phyloP scores from a whole-genome alignment of 306 rosid species.

The Cucurbita moschata region DNA sequence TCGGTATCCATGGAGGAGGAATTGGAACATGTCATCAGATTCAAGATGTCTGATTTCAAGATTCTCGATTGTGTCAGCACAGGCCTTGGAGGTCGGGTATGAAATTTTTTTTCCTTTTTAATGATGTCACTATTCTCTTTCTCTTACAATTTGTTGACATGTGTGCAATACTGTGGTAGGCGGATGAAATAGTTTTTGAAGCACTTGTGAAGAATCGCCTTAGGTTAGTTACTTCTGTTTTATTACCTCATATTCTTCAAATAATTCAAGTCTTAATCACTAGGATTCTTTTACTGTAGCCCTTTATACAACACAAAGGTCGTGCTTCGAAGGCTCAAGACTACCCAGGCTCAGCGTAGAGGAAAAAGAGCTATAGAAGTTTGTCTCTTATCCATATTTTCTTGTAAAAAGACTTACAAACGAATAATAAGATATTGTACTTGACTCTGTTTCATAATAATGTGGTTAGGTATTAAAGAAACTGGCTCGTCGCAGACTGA shows the following conservation, averaged over 20 bases:
- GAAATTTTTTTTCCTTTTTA: constrained; percentile 14
- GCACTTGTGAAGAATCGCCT: constrained; percentile 48
- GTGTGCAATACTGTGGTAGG: constrained; percentile 35
- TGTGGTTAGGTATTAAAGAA: constrained; percentile 61
- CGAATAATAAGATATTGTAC: neutral
- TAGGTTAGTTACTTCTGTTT: constrained; percentile 44
- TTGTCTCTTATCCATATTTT: constrained; percentile 3
- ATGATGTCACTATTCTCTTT: neutral
- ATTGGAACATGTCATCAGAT: constrained; percentile 56
- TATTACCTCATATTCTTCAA: constrained; percentile 6
- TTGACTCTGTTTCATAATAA: constrained; percentile 2
- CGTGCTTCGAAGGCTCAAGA: constrained; percentile 71
- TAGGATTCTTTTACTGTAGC: constrained; percentile 31
- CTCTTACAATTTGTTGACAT: constrained; percentile 2
- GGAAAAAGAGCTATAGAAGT: constrained; percentile 95
- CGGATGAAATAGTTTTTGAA: constrained; percentile 71
- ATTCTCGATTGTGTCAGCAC: constrained; percentile 48
- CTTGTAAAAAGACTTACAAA: neutral
- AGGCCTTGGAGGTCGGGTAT: constrained; percentile 96
- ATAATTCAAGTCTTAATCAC: constrained; percentile 15
- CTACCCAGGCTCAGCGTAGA: constrained; percentile 80
- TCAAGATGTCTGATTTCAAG: constrained; percentile 70
- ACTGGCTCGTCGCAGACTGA: constrained; percentile 57
- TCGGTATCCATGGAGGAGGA: constrained; percentile 57
- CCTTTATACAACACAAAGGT: constrained; percentile 63